Evolutionary conservation across 371 early-diverging fungal genomes (phyloP).

Genomic region (Amoeboaphelidium protococcarum): DNA sequence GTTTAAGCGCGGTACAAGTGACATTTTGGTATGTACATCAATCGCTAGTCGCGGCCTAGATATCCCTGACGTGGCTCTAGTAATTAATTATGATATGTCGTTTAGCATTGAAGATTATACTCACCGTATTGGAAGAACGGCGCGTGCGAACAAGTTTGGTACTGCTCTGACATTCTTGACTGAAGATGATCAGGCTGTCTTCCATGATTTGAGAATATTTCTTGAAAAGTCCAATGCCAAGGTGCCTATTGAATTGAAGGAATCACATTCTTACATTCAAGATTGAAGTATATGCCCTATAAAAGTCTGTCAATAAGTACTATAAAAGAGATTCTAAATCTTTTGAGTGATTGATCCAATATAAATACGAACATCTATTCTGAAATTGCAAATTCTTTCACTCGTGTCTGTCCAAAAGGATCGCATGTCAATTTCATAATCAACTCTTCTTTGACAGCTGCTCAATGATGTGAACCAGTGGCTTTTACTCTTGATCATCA

Average conservation of each 20-base stretch:
- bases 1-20: slow-evolving; percentile 41
- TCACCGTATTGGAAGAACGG: slow-evolving; percentile 92
- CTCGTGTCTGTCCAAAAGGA: too few relatives aligned
- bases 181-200: slow-evolving; percentile 26
- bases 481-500: slow-evolving; percentile 9
- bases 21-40: slow-evolving; percentile 78
- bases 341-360: too few relatives aligned
- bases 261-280: too few relatives aligned
- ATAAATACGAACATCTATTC: too few relatives aligned
- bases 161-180: slow-evolving; percentile 73
- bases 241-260: slow-evolving; percentile 63
- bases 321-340: too few relatives aligned
- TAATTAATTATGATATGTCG: slow-evolving; percentile 93
- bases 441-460: too few relatives aligned
- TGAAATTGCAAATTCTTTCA: too few relatives aligned
- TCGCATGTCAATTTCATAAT: too few relatives aligned
- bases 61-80: slow-evolving; percentile 81
- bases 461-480: slow-evolving; percentile 6
- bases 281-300: too few relatives aligned
- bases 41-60: slow-evolving; percentile 98
- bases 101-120: slow-evolving; percentile 91
- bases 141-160: slow-evolving; percentile 87
- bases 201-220: slow-evolving; percentile 55
- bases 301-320: too few relatives aligned
- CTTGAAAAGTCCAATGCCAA: slow-evolving; percentile 47